Evolutionary conservation across 331 rosid genomes (phyloP).

Genomic region (Rhamnella rubrinervis): DNA sequence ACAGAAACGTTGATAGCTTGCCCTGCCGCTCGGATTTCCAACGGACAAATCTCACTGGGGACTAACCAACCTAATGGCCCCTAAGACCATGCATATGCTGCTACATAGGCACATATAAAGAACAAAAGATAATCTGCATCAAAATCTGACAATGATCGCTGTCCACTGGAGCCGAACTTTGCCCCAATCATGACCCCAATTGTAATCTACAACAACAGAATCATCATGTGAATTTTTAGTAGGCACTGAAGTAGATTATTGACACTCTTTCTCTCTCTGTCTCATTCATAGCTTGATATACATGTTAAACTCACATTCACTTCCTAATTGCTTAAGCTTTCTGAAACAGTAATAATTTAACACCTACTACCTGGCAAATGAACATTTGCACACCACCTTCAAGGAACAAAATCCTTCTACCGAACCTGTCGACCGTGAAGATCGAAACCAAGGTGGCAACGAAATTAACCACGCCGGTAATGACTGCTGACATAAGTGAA

Average conservation of each 20-base stretch:
- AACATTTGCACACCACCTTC: slow-evolving; percentile 80
- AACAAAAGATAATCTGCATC: slow-evolving; percentile 42
- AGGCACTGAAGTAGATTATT: no score
- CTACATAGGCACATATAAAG: slow-evolving; percentile 47
- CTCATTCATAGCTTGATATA: background rate
- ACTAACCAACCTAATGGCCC: slow-evolving; percentile 76
- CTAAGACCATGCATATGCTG: slow-evolving; percentile 76
- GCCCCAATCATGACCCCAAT: background rate
- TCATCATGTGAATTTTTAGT: no score
- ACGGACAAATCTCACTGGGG: slow-evolving; percentile 69
- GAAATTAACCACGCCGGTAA: slow-evolving; percentile 76
- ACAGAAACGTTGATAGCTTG: slow-evolving; percentile 53
- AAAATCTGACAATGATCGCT: background rate
- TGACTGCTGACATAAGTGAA: slow-evolving; percentile 66
- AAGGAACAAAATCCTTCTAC: slow-evolving; percentile 58
- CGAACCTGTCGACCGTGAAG: slow-evolving; percentile 61
- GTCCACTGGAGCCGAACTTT: background rate
- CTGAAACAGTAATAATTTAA: background rate
- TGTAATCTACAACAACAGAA: no score
- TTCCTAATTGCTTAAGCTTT: no score
- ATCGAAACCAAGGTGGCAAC: slow-evolving; percentile 66
- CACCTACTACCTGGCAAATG: slow-evolving; percentile 53
- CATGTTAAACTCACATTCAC: background rate
- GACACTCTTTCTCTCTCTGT: background rate
- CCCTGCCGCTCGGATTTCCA: slow-evolving; percentile 60